These are phyloP conservation scores for Akanthomyces dipterigenus DNA, from an alignment of 2,329 filamentous ascomycete species.

Conservation along the genomic window DNA sequence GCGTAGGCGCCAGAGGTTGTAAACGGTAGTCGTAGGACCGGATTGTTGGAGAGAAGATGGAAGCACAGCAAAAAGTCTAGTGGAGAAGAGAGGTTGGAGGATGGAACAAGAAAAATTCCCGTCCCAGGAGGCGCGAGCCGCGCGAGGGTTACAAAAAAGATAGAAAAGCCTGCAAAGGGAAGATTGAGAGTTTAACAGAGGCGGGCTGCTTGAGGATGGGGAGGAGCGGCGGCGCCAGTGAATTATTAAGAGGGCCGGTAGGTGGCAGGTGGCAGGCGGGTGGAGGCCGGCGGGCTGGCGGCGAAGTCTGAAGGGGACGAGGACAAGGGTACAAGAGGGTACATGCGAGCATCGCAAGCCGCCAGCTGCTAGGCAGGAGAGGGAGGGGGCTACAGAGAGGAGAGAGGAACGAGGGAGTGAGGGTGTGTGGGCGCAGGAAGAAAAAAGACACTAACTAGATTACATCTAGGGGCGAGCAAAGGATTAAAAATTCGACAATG, in stretches of 20 bases:
- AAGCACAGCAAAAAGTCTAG: background rate
- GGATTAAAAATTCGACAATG: background rate
- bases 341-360: background rate
- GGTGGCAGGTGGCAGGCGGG: constrained; percentile 2
- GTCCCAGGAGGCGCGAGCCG: background rate
- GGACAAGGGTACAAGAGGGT: constrained; percentile 3
- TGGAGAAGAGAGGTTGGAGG: background rate
- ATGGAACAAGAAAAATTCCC: background rate
- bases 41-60: background rate
- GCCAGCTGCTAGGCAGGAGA: background rate
- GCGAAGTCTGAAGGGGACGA: background rate
- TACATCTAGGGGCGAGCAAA: background rate
- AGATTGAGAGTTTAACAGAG: background rate
- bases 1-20: background rate
- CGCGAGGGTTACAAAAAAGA: background rate
- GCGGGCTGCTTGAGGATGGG: background rate
- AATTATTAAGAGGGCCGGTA: constrained; percentile 8
- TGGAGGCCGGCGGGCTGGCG: constrained; percentile 2
- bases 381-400: background rate
- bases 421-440: background rate
- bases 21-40: background rate
- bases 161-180: background rate
- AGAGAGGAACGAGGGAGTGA: background rate
- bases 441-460: background rate
- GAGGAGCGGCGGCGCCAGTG: background rate